These are phyloP conservation scores for Diaporthe citriasiana DNA, from an alignment of 2,329 filamentous ascomycete species.

Conservation along the genomic window DNA sequence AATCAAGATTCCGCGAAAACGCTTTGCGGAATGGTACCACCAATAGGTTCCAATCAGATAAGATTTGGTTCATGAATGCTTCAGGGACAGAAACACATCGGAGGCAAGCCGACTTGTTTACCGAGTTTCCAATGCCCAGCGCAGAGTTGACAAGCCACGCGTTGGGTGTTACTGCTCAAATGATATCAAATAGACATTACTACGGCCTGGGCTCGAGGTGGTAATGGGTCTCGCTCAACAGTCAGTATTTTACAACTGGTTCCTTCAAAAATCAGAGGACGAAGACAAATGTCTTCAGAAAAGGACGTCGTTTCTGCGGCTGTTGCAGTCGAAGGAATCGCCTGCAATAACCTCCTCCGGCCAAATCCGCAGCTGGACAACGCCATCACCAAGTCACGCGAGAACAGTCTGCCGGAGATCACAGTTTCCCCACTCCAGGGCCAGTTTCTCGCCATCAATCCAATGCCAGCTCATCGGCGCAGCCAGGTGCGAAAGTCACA, in stretches of 20 bases:
- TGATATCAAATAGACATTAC: not conserved
- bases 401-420: slow-evolving; percentile 55
- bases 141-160: not conserved
- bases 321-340: slow-evolving; percentile 40
- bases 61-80: not conserved
- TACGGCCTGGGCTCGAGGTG: not conserved
- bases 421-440: slow-evolving; percentile 53
- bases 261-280: not conserved
- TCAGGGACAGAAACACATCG: not conserved
- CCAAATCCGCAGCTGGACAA: slow-evolving; percentile 48
- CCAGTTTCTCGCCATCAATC: slow-evolving; percentile 58
- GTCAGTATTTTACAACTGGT: not conserved
- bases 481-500: slow-evolving; percentile 57
- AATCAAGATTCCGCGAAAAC: too few species aligned
- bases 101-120: too few species aligned
- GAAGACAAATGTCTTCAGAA: not conserved
- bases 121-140: not conserved
- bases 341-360: slow-evolving; percentile 42
- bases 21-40: too few species aligned
- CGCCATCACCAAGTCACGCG: slow-evolving; percentile 51
- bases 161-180: not conserved
- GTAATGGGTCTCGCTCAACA: not conserved
- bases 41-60: not conserved
- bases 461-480: slow-evolving; percentile 54
- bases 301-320: not conserved